Evolutionary conservation across 2,329 filamentous ascomycete genomes (phyloP), one percentile per base, ranked within the genome.

Genomic region (Botrytis sinoallii): DNA sequence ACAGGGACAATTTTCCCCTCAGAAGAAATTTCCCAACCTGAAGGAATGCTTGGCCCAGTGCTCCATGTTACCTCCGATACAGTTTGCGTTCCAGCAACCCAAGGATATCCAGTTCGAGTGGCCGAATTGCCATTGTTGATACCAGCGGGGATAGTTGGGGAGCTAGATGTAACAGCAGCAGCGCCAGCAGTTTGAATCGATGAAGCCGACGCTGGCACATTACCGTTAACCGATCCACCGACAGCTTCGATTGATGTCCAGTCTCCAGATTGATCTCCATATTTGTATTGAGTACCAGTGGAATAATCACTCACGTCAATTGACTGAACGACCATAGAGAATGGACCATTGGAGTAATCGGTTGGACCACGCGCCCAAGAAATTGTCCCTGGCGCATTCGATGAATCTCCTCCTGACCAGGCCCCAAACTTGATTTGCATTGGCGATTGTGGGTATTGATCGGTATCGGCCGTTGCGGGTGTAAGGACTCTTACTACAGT

Each of bases 401-500:
- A 78, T 42, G 86, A 86, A 82, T 98, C 96, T 78, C 96, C 96
- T 80, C 94, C 96, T 71, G 93, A 91, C 96, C 96, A 99, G 73
- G 92, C 86, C 75, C 96, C 96, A 79, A 98, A 90, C 83, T 95
- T 97, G 84, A 98, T 85, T 83, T 94, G 92, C 94, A 97, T 97
- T 6, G 96, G 96, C 0, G 94, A 94, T 84, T 99, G 96, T 12
- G 96, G 96, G 81, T 97, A 99, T 83, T 97, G 93, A 76, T 86
- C 86, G 72, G 85, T 81, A 75, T 91, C 88, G 74, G 95, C 93
- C 70, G 93, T 90, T 68, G 84, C 86, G 59, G 89, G 88, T 65
- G 87, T 90, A 74, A 98, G 87, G 18, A 92, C 92, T 74, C 96
- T 91, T 67, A 98, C 89, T 9, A 92, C 90, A 22, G 86, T 88